A percentile compares a stretch with the other conserved stretches of the same genome.
Conservation (phyloP, 441 rosid species). For the Metrosideros polymorpha region DNA sequence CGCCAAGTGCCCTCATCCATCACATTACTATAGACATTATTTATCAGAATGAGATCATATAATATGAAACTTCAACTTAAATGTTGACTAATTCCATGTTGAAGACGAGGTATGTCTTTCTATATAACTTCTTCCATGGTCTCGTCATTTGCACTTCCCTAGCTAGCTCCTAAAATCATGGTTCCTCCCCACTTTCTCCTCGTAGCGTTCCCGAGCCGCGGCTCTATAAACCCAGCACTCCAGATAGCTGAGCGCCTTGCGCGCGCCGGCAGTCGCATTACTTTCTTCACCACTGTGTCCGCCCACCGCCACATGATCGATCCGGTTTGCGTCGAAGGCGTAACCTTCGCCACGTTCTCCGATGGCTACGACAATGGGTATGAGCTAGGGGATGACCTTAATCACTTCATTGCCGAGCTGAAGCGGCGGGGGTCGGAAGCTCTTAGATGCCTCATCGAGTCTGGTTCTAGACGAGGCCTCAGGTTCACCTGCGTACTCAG, state of each 20-base stretch:
- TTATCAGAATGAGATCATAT: background rate
- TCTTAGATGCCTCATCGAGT: slow-evolving; percentile 18
- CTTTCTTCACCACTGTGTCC: background rate
- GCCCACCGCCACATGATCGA: background rate
- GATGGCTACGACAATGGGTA: slow-evolving; percentile 50
- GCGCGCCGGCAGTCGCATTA: background rate
- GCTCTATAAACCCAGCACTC: background rate
- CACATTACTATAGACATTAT: background rate
- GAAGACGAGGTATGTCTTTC: background rate
- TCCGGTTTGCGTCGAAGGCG: background rate
- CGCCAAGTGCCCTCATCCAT: too few relatives aligned
- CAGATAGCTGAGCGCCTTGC: background rate
- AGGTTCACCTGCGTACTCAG: slow-evolving; percentile 30
- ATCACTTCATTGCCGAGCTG: slow-evolving; percentile 14
- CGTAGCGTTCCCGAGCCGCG: background rate
- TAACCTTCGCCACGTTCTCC: slow-evolving; percentile 27
- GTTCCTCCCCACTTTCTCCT: background rate
- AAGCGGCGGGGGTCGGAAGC: slow-evolving; percentile 27
- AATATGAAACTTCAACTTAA: background rate
- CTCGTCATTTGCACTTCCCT: background rate
- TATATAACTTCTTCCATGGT: background rate
- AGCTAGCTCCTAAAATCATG: background rate
- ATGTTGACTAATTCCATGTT: background rate
- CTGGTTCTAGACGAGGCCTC: slow-evolving; percentile 3
- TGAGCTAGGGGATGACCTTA: background rate